Base-by-base conservation (phyloP, 352 stramenopile genomes). In the Globisporangium carolinianum region DNA sequence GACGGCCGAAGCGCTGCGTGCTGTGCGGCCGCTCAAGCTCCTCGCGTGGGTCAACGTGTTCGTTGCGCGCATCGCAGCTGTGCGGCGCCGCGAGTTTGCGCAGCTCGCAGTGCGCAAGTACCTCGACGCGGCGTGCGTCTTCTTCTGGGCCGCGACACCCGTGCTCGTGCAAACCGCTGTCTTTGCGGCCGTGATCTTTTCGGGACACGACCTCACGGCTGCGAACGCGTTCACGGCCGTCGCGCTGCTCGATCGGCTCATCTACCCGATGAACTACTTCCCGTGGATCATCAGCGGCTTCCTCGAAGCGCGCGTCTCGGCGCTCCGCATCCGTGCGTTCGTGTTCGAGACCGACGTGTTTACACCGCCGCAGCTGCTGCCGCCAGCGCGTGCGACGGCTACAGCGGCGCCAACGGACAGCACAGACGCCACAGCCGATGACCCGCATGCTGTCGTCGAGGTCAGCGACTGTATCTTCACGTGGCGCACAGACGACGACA, bases 231-330 rank as follows among this genome's bases (percentile, higher is more conserved):
- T 94, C 62, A 92, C 86, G 8, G 80, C 86, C 0, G 83, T 97
- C 32, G 75, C 89, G n/a, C 60, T 96, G 46, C 70, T 97, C 0
- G 83, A 96, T 49, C 84, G 86, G 6, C 73, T 97, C 5, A 89
- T 97, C 32, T 95, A 91, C 55, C 89, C 89, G 1, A 96, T 97
- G 78, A 96, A 96, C 49, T 92, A 92, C 46, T 94, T 96, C 32
- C 87, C 87, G 17, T 96, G 87, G 86, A 93, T 97, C 63, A 85
- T 96, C 58, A 96, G 94, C 39, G 86, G 86, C 5, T 86, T 96
- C 53, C 69, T 95, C 0, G 89, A 97, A 57, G 87, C 87, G 5
- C 70, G 65, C 6, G 84, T 97, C 7, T 97, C 89, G 45, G 84
- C 79, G 10, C 57, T 85, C 14, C 79, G 88, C 15, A 79, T 97